Base-by-base conservation (phyloP, 2,329 filamentous ascomycete species). In the Cordyceps cateniannulata region DNA sequence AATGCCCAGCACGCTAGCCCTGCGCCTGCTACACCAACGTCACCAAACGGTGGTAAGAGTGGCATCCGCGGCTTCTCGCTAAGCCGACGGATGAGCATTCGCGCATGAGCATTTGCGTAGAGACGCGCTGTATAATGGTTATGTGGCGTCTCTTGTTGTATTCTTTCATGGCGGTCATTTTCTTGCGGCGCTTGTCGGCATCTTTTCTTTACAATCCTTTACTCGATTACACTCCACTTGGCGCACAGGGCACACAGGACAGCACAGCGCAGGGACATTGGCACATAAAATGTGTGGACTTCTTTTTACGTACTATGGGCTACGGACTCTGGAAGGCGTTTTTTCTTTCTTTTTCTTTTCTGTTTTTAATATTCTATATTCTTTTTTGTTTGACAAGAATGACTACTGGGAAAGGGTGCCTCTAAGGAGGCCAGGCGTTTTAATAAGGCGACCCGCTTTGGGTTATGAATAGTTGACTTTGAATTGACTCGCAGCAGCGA, bases 1-100 rank as follows among this genome's bases (percentile, higher is more conserved):
- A 79, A 74, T 62, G 73, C 73, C 70, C 35, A 62, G 47, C 32
- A 53, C 1, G 9, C 25, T n/a, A 18, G 29, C 16, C 22, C 59
- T 2, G 27, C 44, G 10, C 24, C 62, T 53, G 45, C 57, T 3
- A 53, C 51, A 9, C 29, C 62, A 53, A 48, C 59, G 8, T 68
- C 70, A 10, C 62, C 63, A 16, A 59, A 50, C 53, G 52, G 25
- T 49, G 27, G 45, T 56, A 44, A 59, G 24, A 50, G 57, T 20
- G 58, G 61, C 22, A 44, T 58, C 25, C 56, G 56, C 22, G 25
- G 14, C 20, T 57, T 62, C 9, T 61, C 62, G 12, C 61, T 65
- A 12, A 38, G 62, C n/a, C 62, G 58, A 40, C 49, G 63, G 45
- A 62, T 64, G 62, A 66, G 63, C 51, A 12, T 63, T 29, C 44